Base-by-base conservation (phyloP, 2,329 filamentous ascomycete genomes). In the Emmonsiellopsis sp. region DNA sequence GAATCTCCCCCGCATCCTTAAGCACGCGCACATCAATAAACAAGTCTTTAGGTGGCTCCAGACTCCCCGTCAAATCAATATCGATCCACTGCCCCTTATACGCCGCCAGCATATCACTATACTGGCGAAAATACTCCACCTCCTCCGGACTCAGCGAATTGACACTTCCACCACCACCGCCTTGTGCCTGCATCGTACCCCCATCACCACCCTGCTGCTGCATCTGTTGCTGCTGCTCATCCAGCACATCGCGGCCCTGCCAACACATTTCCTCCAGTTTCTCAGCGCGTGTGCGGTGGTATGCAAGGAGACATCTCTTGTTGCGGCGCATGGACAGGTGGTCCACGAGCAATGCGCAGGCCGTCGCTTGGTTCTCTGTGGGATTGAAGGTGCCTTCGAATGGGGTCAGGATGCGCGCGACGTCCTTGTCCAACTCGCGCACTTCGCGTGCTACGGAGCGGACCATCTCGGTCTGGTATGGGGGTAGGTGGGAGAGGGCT, bases 51-150 rank as follows among this genome's bases (percentile, higher is more conserved):
- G 93, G 93, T 26, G 93, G 93, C 66, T 95, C 90, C 66, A 98
- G 75, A 65, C 87, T 93, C 34, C 93, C 93, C 2, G 93, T 96
- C 52, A 98, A 76, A 70, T 98, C 93, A 60, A 98, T 87, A 67
- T 98, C 93, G 16, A 92, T 97, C 92, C 92, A 98, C 65, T 95
- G 90, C 0, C 93, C 93, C 69, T 98, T 98, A 72, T 94, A 96
- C 1, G 90, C 89, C n/a, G 92, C 89, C 53, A 98, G 75, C 60
- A 98, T 76, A 64, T 98, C 91, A 59, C 86, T 85, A 66, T 96
- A 98, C 65, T 91, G 86, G 56, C 92, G 80, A 54, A 95, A 87
- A 65, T 96, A 98, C 63, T 97, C 93, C 69, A 96, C 91, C 69
- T 98, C 93, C 67, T 97, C 92, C 0, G 93, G 91, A 63, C 90